Conservation (phyloP, 2,329 filamentous ascomycete species). For the Sarocladium oryzae region DNA sequence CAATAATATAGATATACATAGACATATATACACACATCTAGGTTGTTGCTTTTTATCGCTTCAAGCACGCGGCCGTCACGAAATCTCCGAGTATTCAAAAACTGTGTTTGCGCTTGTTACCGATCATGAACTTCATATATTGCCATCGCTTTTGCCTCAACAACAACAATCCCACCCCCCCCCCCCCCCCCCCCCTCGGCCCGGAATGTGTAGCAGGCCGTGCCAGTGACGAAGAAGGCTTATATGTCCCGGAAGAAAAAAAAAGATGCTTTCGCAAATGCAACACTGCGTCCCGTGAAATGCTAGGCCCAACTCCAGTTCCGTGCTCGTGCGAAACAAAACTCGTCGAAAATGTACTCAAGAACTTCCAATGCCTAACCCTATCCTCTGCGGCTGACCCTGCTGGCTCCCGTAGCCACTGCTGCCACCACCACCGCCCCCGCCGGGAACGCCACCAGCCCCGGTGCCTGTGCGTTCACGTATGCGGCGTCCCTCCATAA, state of each 20-base stretch:
- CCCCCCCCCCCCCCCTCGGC: too few relatives aligned
- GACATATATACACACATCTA: too few relatives aligned
- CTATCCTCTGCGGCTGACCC: constrained; percentile 33
- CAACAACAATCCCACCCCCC: too few relatives aligned
- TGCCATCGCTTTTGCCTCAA: too few relatives aligned
- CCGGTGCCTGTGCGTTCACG: constrained; percentile 58
- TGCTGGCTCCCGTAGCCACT: constrained; percentile 20
- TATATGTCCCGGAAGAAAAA: too few relatives aligned
- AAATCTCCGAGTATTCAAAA: not conserved
- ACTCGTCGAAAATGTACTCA: not conserved
- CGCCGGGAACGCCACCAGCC: constrained; percentile 16
- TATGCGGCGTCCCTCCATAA: constrained; percentile 91
- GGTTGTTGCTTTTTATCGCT: too few relatives aligned
- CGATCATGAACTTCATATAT: constrained; percentile 7
- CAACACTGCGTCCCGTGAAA: too few relatives aligned
- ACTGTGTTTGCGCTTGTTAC: not conserved
- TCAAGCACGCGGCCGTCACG: too few relatives aligned
- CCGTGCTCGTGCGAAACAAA: not conserved
- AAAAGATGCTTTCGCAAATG: not conserved
- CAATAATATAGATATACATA: too few relatives aligned
- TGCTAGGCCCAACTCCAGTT: not conserved
- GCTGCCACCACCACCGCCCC: constrained; percentile 11
- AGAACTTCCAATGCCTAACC: constrained; percentile 40
- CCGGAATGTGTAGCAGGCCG: too few relatives aligned
- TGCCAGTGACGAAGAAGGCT: too few relatives aligned